Conservation (phyloP, 1,284 basidiomycete species). For the Irpex sp. region DNA sequence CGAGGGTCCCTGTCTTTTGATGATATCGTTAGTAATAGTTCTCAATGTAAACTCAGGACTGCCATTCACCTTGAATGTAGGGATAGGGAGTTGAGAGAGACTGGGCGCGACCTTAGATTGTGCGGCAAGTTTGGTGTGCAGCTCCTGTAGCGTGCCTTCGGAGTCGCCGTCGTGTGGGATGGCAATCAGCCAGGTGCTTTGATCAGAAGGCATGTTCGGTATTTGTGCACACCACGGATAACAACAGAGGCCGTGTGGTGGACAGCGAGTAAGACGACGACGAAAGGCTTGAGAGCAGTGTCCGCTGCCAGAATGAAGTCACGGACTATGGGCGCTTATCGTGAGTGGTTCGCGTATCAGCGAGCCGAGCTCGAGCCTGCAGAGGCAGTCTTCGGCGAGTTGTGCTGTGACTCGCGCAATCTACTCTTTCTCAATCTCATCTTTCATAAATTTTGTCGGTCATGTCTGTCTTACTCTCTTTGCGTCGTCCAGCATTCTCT, state of each 20-base stretch:
- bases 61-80: conserved; percentile 69
- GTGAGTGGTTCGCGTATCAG: no score
- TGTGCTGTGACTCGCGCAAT: background rate
- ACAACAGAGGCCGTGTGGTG: background rate
- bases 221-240: conserved; percentile 3
- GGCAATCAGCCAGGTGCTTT: conserved; percentile 79
- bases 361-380: no score
- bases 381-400: no score
- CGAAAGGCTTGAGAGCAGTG: background rate
- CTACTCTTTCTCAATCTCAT: background rate
- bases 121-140: conserved; percentile 35
- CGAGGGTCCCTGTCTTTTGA: conserved; percentile 89
- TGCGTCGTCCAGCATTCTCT: conserved; percentile 8
- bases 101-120: conserved; percentile 53
- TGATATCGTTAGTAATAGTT: background rate
- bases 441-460: background rate
- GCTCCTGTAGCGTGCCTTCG: conserved; percentile 62
- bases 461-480: conserved; percentile 13
- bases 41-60: no score
- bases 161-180: conserved; percentile 75
- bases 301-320: conserved; percentile 8
- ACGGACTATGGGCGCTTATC: conserved; percentile 6
- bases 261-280: background rate
- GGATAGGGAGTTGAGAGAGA: conserved; percentile 60
- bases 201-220: conserved; percentile 73